Evolutionary conservation across 2,329 filamentous ascomycete species (phyloP).

Genomic region (Tympanopsis confertula): DNA sequence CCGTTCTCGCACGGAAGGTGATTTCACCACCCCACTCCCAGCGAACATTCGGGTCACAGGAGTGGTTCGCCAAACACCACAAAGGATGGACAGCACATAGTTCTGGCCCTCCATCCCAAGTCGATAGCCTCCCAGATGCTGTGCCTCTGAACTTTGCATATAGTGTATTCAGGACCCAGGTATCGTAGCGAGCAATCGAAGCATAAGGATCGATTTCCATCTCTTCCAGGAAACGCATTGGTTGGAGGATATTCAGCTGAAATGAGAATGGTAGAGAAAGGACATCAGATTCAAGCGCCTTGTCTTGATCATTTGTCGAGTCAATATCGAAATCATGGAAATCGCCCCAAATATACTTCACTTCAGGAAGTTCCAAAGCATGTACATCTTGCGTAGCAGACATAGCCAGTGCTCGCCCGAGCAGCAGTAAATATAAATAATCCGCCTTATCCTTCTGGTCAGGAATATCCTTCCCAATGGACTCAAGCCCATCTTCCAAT

Average conservation of each 20-base stretch:
- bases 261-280: conserved; percentile 47
- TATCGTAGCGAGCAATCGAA: conserved; percentile 24
- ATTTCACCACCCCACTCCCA: conserved; percentile 51
- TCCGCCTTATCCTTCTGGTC: conserved; percentile 44
- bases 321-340: conserved; percentile 27
- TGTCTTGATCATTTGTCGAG: conserved; percentile 3
- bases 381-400: conserved; percentile 45
- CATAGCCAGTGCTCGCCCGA: conserved; percentile 47
- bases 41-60: conserved; percentile 51
- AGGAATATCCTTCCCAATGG: conserved; percentile 44
- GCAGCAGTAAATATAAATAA: conserved; percentile 44
- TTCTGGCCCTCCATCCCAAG: conserved; percentile 45
- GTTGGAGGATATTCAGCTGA: conserved; percentile 42
- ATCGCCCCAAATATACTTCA: conserved; percentile 57
- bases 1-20: conserved; percentile 23
- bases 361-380: conserved; percentile 44
- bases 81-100: conserved; percentile 55
- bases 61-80: conserved; percentile 58
- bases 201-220: conserved; percentile 51
- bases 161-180: conserved; percentile 47
- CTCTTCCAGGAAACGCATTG: conserved; percentile 48
- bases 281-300: conserved; percentile 13
- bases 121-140: conserved; percentile 44
- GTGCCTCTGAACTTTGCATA: conserved; percentile 56
- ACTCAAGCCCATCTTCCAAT: conserved; percentile 33